Evolutionary conservation across 805 yeast genomes (phyloP).

Genomic region (Myxozyma sirexii): DNA sequence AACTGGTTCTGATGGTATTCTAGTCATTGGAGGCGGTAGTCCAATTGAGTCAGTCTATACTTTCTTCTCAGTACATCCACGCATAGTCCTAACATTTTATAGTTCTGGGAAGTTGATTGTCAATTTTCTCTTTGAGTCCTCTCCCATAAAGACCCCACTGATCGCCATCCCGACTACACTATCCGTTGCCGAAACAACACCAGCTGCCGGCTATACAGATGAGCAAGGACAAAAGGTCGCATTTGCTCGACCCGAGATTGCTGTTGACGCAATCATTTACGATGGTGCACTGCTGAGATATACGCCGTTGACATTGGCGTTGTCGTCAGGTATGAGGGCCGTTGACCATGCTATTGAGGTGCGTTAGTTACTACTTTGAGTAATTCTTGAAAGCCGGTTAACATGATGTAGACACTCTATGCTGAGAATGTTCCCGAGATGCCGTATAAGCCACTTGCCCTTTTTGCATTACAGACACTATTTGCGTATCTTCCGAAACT

Average conservation of each 20-base stretch:
- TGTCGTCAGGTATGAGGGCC: constrained; percentile 8
- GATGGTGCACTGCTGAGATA: constrained; percentile 4
- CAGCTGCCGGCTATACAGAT: constrained; percentile 5
- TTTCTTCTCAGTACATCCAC: neutral
- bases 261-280: constrained; percentile 3
- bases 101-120: constrained; percentile 13
- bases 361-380: neutral
- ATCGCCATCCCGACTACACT: constrained; percentile 5
- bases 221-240: constrained; percentile 6
- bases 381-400: no score
- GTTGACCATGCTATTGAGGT: constrained; percentile 19
- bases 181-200: constrained; percentile 14
- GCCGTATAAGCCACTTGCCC: constrained; percentile 10
- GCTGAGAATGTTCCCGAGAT: neutral
- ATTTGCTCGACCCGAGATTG: neutral
- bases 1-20: neutral
- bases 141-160: neutral
- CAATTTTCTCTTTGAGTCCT: neutral
- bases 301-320: neutral
- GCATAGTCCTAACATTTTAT: neutral
- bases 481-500: constrained; percentile 7
- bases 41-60: constrained; percentile 9
- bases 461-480: constrained; percentile 1
- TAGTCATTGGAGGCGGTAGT: constrained; percentile 15
- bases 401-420: neutral